Base-by-base conservation (phyloP, 1,139 yeast species). In the Protomyces pachydermus region DNA sequence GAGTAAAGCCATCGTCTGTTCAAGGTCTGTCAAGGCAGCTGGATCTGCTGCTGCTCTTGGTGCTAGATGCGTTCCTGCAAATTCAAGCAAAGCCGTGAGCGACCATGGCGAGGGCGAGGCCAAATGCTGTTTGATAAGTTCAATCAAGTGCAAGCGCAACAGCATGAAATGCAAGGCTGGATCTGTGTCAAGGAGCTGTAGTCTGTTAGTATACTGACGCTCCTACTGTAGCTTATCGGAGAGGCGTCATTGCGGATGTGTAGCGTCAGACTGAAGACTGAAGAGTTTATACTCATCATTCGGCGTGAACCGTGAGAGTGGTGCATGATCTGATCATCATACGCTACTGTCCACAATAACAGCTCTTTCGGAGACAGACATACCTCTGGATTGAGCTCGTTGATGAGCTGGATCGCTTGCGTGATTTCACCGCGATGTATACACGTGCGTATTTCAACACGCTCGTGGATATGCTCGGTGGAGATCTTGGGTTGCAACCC, bases 1-100 rank as follows among this genome's bases (percentile, higher is more conserved):
- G 45, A 78, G 67, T 46, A 78, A 68, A 3, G 80, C 78, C 79
- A 78, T 76, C 1, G 79, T 75, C 37, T 71, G 69, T 64, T 78
- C 79, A 56, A 78, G 68, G 52, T 76, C 76, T 3, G 67, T 68
- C 39, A 77, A 67, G 54, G 74, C 74, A 60, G 69, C 68, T 1
- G 74, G 72, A 52, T 73, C 70, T 2, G 61, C 51, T 23, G 71
- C 66, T 3, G 78, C 79, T 4, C 79, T 69, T 32, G 71, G 71
- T 0, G 79, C 77, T 42, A 77, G 67, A 66, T 76, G 76, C 2
- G 72, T 69, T 3, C 76, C 66, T 1, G 79, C 79, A 70, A 77
- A 78, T 28, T 74, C 75, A 18, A 78, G 70, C 14, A 76, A 75
- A 9, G 76, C 74, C 20, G 56, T 16, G 14, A 39, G 55, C 28